Conservation (phyloP, 495 filamentous ascomycete genomes). For the Beverwykella pulmonaria region DNA sequence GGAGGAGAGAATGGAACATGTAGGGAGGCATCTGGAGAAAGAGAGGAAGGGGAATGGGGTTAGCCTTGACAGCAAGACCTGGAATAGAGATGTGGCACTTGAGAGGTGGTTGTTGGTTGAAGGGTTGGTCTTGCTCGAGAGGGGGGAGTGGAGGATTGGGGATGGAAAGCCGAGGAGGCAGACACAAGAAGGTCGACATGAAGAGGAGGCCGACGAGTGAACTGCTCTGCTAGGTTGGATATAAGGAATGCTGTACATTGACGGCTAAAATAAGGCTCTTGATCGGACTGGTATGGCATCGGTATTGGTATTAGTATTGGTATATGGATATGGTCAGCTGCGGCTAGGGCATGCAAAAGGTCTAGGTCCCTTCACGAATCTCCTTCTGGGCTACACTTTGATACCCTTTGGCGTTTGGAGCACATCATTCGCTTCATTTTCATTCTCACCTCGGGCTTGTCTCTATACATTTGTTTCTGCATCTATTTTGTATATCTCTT, state of each 20-base stretch:
- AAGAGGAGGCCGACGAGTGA: not conserved
- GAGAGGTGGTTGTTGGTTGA: slow-evolving; percentile 57
- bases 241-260: not conserved
- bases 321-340: not conserved
- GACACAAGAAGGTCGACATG: not conserved
- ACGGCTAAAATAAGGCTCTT: not conserved
- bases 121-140: slow-evolving; percentile 46
- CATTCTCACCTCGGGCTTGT: not conserved
- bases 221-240: no score
- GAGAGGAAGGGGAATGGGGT: slow-evolving; percentile 40
- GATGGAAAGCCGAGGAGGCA: slow-evolving; percentile 34
- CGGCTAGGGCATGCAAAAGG: not conserved
- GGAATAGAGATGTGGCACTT: slow-evolving; percentile 53
- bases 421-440: not conserved
- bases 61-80: slow-evolving; percentile 43
- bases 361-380: not conserved
- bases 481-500: no score
- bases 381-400: not conserved
- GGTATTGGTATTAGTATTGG: not conserved
- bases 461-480: no score
- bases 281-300: not conserved
- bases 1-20: slow-evolving; percentile 89
- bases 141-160: slow-evolving; percentile 35
- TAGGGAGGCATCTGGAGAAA: slow-evolving; percentile 77
- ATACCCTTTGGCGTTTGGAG: not conserved